phyloP scores from a whole-genome alignment of 805 yeast genomes.

The Millerago galiae region DNA sequence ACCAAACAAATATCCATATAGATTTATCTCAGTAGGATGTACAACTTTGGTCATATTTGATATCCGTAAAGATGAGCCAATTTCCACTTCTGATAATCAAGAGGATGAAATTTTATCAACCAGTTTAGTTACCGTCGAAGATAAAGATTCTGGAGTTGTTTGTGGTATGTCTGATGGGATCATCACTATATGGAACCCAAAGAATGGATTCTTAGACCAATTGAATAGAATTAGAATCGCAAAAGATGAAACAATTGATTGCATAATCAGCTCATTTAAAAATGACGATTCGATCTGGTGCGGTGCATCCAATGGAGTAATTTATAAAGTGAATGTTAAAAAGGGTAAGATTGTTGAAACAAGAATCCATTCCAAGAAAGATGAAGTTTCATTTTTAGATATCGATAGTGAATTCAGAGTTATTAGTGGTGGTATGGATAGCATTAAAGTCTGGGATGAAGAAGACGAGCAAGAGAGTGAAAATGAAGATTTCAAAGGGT shows the following conservation, averaged over 20 bases:
- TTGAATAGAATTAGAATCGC: slow-evolving; percentile 65
- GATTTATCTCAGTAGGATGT: slow-evolving; percentile 73
- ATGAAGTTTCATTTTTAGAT: slow-evolving; percentile 74
- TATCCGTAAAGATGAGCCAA: slow-evolving; percentile 45
- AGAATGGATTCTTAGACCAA: slow-evolving; percentile 71
- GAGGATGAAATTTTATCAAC: slow-evolving; percentile 87
- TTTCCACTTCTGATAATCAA: slow-evolving; percentile 75
- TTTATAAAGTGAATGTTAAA: slow-evolving; percentile 61
- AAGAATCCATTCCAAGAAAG: slow-evolving; percentile 59
- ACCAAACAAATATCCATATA: slow-evolving; percentile 66
- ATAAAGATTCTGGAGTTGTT: slow-evolving; percentile 49
- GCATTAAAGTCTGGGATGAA: slow-evolving; percentile 67
- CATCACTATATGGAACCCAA: slow-evolving; percentile 76
- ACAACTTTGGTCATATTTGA: slow-evolving; percentile 78
- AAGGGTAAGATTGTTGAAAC: slow-evolving; percentile 58
- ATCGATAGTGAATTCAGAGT: slow-evolving; percentile 76
- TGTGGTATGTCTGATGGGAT: slow-evolving; percentile 93
- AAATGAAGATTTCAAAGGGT: slow-evolving; percentile 5
- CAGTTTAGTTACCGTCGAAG: slow-evolving; percentile 56
- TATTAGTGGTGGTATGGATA: slow-evolving; percentile 79
- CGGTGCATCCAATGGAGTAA: slow-evolving; percentile 72
- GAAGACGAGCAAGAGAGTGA: slow-evolving; percentile 17
- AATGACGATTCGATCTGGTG: slow-evolving; percentile 58
- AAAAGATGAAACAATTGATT: slow-evolving; percentile 68
- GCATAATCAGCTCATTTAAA: slow-evolving; percentile 38